phyloP scores from a whole-genome alignment of 148 eudicot genomes.

The Camellia japonica region DNA sequence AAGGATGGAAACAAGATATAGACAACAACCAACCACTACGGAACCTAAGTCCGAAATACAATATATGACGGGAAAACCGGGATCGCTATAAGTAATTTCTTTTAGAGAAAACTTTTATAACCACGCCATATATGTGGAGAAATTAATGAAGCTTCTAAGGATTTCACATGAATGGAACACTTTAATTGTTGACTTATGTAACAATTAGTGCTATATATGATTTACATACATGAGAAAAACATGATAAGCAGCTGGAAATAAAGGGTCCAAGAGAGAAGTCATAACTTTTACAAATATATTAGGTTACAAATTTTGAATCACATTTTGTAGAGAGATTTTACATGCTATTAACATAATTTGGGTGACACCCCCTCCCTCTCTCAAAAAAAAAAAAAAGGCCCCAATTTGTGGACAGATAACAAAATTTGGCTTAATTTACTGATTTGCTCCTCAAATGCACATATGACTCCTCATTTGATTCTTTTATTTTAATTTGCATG shows the following conservation, averaged over 20 bases:
- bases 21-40: too few relatives aligned
- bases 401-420: not conserved
- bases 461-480: not conserved
- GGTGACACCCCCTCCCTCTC: not conserved
- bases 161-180: not conserved
- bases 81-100: too few relatives aligned
- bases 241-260: not conserved
- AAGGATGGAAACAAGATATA: too few relatives aligned
- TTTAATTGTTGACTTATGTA: not conserved
- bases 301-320: not conserved
- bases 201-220: not conserved
- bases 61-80: rapidly evolving
- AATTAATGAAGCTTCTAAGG: not conserved
- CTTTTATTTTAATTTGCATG: not conserved
- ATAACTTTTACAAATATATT: not conserved
- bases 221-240: not conserved
- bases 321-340: not conserved
- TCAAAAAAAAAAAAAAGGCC: not conserved
- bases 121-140: too few relatives aligned
- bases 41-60: too few relatives aligned
- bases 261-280: too few relatives aligned
- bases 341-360: not conserved
- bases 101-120: too few relatives aligned
- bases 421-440: not conserved
- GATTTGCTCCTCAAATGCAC: not conserved